Conservation (phyloP, 768 basidiomycete genomes). For the Lentinula detonsa region DNA sequence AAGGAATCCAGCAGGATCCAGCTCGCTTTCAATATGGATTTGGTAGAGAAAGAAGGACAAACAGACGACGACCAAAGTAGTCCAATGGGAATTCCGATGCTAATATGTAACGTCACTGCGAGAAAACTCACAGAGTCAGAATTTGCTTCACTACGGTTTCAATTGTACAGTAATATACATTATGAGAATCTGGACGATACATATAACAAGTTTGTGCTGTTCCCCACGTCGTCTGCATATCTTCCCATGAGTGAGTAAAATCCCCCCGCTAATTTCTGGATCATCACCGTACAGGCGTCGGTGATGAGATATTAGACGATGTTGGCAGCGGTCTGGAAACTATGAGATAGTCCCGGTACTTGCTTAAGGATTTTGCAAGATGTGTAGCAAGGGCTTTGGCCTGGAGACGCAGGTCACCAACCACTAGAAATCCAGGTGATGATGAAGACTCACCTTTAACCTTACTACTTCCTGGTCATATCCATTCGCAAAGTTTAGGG, state of each 20-base stretch:
- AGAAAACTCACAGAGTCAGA: not conserved
- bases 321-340: constrained; percentile 21
- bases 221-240: not conserved
- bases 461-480: constrained; percentile 67
- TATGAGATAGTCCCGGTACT: constrained; percentile 33
- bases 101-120: not conserved
- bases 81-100: constrained; percentile 1
- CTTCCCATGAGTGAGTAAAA: not conserved
- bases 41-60: not conserved
- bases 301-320: constrained; percentile 24
- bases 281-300: constrained; percentile 19
- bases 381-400: constrained; percentile 35
- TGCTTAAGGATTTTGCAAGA: constrained; percentile 37
- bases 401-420: constrained; percentile 16
- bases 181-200: not conserved
- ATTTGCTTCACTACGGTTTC: too few species aligned
- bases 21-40: constrained; percentile 3
- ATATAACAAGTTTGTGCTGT: not conserved
- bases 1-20: constrained; percentile 5
- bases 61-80: not conserved
- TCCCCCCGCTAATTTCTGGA: not conserved
- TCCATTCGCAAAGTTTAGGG: constrained; percentile 52
- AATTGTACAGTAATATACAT: not conserved
- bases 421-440: not conserved
- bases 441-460: constrained; percentile 40